A percentile compares a stretch with the other conserved stretches of the same genome.
phyloP scores from a whole-genome alignment of 768 basidiomycete species.

The Boletus edulis region DNA sequence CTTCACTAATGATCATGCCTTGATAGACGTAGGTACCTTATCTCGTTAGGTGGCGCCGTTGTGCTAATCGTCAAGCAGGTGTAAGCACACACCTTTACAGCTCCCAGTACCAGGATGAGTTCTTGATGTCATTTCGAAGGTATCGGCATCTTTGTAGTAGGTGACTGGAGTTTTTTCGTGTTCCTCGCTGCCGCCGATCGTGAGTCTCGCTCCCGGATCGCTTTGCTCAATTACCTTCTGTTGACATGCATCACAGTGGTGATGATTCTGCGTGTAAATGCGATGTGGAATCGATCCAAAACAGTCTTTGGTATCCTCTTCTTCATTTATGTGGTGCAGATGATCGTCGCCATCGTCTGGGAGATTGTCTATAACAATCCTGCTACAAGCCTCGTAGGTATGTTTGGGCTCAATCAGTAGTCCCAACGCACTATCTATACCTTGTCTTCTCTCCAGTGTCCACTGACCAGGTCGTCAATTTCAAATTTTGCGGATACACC shows the following conservation, averaged over 20 bases:
- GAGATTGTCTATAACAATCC: background rate
- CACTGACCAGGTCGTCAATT: background rate
- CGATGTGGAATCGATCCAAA: conserved; percentile 15
- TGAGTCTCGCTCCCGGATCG: conserved; percentile 1
- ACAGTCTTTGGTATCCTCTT: conserved; percentile 4
- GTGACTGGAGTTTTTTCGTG: conserved; percentile 9
- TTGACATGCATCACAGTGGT: conserved; percentile 7
- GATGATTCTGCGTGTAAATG: conserved; percentile 18
- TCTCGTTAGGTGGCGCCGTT: background rate
- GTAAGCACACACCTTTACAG: background rate
- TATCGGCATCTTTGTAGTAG: background rate
- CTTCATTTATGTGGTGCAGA: background rate
- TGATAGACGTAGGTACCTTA: conserved; percentile 2
- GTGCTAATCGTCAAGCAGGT: background rate
- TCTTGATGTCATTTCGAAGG: conserved; percentile 2
- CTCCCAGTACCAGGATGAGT: no score
- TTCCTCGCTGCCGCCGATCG: conserved; percentile 15
- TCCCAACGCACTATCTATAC: no score
- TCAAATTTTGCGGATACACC: background rate
- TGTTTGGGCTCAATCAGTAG: background rate
- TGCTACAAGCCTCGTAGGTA: conserved; percentile 1
- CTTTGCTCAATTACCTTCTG: background rate
- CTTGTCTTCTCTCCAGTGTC: background rate
- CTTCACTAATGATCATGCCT: background rate
- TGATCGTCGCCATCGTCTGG: background rate